Conservation (phyloP, 2,329 filamentous ascomycete genomes). For the Exophiala calicioides region DNA sequence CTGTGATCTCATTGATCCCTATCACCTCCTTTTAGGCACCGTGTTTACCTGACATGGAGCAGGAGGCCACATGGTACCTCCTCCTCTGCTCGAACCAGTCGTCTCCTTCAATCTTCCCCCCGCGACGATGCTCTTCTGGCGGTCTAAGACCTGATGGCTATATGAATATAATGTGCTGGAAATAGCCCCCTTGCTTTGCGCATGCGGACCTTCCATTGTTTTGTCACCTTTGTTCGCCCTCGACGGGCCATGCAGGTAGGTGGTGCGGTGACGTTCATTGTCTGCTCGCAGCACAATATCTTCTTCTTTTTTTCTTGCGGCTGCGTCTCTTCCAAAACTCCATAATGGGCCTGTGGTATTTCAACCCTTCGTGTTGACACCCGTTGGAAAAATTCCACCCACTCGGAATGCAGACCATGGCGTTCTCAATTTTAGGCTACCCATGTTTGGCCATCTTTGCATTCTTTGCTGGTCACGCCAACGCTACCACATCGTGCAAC, state of each 20-base stretch:
- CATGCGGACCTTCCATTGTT: constrained; percentile 18
- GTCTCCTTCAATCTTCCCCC: too few relatives aligned
- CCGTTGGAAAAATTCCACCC: background rate
- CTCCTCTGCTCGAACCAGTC: too few relatives aligned
- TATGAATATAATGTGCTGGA: background rate
- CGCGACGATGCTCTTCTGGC: too few relatives aligned
- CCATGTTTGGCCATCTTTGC: constrained; percentile 4
- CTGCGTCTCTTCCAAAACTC: background rate
- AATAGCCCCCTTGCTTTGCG: background rate
- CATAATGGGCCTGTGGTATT: background rate
- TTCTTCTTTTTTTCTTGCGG: constrained; percentile 2
- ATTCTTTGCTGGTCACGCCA: constrained; percentile 6
- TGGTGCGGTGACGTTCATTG: constrained; percentile 12
- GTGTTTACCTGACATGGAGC: too few relatives aligned
- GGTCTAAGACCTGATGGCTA: too few relatives aligned
- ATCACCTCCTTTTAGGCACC: too few relatives aligned
- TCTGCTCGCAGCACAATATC: constrained; percentile 13
- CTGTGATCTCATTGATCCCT: too few relatives aligned
- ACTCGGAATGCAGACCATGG: constrained; percentile 5
- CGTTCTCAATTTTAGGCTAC: constrained; percentile 5
- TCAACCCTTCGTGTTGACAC: background rate
- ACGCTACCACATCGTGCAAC: constrained; percentile 19
- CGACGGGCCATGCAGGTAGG: constrained; percentile 3
- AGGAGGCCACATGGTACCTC: too few relatives aligned
- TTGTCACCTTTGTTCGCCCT: constrained; percentile 7